phyloP scores from a whole-genome alignment of 495 filamentous ascomycete genomes.

The Lophiotrema nucula region DNA sequence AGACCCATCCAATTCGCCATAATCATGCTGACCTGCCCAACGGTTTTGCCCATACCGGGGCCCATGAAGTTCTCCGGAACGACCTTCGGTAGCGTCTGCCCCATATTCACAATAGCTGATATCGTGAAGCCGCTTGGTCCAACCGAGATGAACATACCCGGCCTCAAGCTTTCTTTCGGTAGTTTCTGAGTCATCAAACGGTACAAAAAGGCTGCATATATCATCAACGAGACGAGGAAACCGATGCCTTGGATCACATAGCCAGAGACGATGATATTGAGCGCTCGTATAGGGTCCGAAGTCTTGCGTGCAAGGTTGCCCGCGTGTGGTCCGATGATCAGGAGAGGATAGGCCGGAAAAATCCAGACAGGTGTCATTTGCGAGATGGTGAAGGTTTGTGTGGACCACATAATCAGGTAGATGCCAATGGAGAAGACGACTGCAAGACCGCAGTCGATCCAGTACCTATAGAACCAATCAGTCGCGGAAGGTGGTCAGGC shows the following conservation, averaged over 20 bases:
- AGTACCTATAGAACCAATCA: too few relatives aligned
- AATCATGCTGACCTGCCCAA: constrained; percentile 56
- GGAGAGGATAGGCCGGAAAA: constrained; percentile 83
- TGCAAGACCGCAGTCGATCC: constrained; percentile 68
- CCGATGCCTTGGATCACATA: constrained; percentile 78
- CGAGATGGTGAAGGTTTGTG: constrained; percentile 74
- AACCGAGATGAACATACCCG: constrained; percentile 83
- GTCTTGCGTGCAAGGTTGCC: constrained; percentile 59
- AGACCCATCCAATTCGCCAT: constrained; percentile 61
- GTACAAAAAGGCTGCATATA: constrained; percentile 82
- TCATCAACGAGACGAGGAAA: constrained; percentile 81
- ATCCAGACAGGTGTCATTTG: constrained; percentile 93
- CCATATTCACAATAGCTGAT: constrained; percentile 64
- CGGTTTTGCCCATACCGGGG: constrained; percentile 47
- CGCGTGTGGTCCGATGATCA: constrained; percentile 76
- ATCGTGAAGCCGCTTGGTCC: constrained; percentile 80
- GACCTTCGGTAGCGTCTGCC: constrained; percentile 42
- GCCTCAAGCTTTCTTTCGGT: constrained; percentile 70
- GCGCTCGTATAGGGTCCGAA: constrained; percentile 41
- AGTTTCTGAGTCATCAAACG: constrained; percentile 90
- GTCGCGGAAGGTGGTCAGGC: too few relatives aligned
- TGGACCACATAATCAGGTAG: constrained; percentile 73
- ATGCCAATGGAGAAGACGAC: constrained; percentile 64
- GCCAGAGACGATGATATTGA: constrained; percentile 69
- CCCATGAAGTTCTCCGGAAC: constrained; percentile 61